These are phyloP conservation scores for Echium plantagineum DNA, from an alignment of 257 asterid genomes.

Conservation along the genomic window DNA sequence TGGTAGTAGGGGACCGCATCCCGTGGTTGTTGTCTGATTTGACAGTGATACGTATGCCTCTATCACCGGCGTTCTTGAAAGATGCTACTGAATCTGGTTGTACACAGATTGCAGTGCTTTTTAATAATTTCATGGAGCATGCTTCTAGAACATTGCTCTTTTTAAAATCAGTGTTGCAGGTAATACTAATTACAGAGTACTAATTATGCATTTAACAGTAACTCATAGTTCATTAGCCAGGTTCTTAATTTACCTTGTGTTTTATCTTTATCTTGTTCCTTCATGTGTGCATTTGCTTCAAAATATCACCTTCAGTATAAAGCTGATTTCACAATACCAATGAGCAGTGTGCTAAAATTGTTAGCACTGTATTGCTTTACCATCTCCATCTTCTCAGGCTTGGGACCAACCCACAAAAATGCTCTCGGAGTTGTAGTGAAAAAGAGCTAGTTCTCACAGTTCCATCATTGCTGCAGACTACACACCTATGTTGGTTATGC, in stretches of 20 bases:
- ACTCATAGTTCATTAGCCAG: not conserved
- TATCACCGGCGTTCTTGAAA: conserved; percentile 51
- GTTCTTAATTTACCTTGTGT: not conserved
- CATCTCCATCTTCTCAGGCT: too few species aligned
- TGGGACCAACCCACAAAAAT: too few species aligned
- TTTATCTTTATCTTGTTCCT: conserved; percentile 1
- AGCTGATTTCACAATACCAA: too few species aligned
- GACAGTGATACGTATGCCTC: conserved; percentile 83
- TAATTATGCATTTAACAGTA: conserved; percentile 1
- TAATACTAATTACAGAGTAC: conserved; percentile 17
- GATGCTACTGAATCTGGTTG: conserved; percentile 47
- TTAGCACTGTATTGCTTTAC: too few species aligned
- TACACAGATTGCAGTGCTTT: conserved; percentile 32
- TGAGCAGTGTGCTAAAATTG: too few species aligned
- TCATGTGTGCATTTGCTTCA: too few species aligned
- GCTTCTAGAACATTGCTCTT: conserved; percentile 54
- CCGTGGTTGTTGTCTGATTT: conserved; percentile 71
- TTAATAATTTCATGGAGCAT: conserved; percentile 64
- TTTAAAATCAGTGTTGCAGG: conserved; percentile 77
- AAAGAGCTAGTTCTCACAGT: too few species aligned
- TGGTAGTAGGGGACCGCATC: conserved; percentile 56
- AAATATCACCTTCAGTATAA: too few species aligned
- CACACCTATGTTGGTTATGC: too few species aligned
- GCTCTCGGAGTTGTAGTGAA: too few species aligned
- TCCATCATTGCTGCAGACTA: too few species aligned